Evolutionary conservation across 345 rosid genomes (phyloP).

Genomic region (Sisymbrium irio): DNA sequence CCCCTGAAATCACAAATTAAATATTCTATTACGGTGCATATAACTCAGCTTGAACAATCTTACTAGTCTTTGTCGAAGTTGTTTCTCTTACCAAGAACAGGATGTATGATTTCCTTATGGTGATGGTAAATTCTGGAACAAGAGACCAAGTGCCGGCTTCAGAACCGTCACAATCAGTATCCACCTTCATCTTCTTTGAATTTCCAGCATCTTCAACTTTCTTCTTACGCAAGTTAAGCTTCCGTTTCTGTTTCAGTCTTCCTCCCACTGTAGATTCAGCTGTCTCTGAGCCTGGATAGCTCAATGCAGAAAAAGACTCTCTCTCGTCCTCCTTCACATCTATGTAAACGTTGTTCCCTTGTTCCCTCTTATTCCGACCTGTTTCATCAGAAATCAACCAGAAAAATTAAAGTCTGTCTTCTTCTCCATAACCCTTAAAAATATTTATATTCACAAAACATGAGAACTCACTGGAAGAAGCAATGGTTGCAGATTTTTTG

Average conservation of each 20-base stretch:
- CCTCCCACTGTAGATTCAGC: background rate
- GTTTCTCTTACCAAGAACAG: slow-evolving; percentile 23
- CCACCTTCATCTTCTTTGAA: slow-evolving; percentile 11
- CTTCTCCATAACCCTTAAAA: background rate
- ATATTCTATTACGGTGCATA: background rate
- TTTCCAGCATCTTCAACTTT: background rate
- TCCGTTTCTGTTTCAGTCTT: background rate
- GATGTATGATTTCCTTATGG: slow-evolving; percentile 21
- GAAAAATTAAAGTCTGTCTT: background rate
- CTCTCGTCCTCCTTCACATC: slow-evolving; percentile 6
- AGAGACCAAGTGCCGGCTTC: background rate
- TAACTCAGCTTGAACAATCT: slow-evolving; percentile 2
- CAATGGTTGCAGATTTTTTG: background rate
- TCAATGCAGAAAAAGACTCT: slow-evolving; percentile 3
- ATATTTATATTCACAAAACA: background rate
- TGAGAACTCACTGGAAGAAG: slow-evolving; percentile 9
- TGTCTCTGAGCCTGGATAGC: background rate
- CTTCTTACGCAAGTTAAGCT: slow-evolving; percentile 22
- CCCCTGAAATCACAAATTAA: background rate
- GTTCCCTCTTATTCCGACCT: slow-evolving; percentile 13
- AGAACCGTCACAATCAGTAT: background rate
- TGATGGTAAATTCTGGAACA: slow-evolving; percentile 17
- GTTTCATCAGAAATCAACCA: background rate
- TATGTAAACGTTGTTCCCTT: background rate
- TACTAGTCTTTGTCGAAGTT: background rate